Evolutionary conservation across 495 filamentous ascomycete genomes (phyloP), one percentile per base, ranked within the genome.

Genomic region (Penicillium mononematosum): DNA sequence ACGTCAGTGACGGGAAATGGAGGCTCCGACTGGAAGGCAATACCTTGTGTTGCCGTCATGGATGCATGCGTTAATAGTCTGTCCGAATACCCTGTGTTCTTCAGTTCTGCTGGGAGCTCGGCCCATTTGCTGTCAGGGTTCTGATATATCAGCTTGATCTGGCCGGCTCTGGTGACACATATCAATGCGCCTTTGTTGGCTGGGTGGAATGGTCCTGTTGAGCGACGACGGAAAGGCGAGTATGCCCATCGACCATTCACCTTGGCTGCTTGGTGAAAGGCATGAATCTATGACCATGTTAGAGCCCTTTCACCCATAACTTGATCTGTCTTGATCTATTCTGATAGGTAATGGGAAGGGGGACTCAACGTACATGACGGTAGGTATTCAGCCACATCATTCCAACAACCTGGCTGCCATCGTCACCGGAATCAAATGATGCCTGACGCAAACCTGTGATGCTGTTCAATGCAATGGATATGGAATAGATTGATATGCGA

Each of bases 1-100:
- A 19, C 14, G 29, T 48, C 20, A 45, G 19, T 29, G 12, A 45
- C 7, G 32, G 44, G 22, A 25, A 29, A n/a, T 22, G 20, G 39
- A 39, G 31, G 20, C 43, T 46, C 31, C 20, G 32, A 4, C 14
- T 19, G 45, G 34, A 43, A 57, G 16, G 22, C 52, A 70, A 58
- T 75, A 88, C 85, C 80, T 71, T 80, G 87, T 43, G 92, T 89
- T 11, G 86, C 82, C 56, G 86, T 86, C 54, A 94, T 75, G 14
- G 91, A 81, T 3, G 91, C 90, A 73, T 96, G 91, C 4, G 90
- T 91, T 34, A 95, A 78, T 16, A 89, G 62, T 47, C 90, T 84
- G 48, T 88, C 83, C 11, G 85, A 86, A 11, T 83, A 82, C 11
- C 80, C 79, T 29, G 88, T 79, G 59, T 81, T 87, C 60, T 92